phyloP scores from a whole-genome alignment of 371 early-diverging fungal genomes.

The Syncephalastrum sp. region DNA sequence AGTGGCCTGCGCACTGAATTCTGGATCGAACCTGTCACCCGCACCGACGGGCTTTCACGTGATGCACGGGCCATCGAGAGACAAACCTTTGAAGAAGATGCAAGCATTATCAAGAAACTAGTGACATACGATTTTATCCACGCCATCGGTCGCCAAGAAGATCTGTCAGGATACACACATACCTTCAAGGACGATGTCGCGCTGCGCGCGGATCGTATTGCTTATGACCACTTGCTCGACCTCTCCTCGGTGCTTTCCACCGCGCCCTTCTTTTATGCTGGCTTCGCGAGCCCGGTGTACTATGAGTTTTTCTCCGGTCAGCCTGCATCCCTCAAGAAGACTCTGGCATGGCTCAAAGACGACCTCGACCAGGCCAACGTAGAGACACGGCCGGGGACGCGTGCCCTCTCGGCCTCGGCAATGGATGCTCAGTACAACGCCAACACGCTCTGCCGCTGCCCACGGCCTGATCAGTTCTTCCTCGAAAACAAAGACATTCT shows the following conservation, averaged over 20 bases:
- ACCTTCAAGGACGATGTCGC: no score
- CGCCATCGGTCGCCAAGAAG: slow-evolving; percentile 23
- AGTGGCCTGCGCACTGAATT: slow-evolving; percentile 64
- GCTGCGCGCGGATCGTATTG: no score
- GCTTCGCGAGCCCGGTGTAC: no score
- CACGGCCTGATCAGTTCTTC: slow-evolving; percentile 29
- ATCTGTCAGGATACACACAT: background rate
- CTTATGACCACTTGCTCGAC: no score
- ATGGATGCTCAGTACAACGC: no score
- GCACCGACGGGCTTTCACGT: slow-evolving; percentile 1
- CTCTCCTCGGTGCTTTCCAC: no score
- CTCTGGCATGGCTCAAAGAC: no score
- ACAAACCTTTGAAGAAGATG: slow-evolving; percentile 30
- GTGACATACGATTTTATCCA: slow-evolving; percentile 75
- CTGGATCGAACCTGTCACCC: slow-evolving; percentile 69
- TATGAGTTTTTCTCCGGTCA: slow-evolving; percentile 18
- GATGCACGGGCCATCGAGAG: background rate
- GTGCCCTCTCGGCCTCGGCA: no score
- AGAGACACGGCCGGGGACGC: no score
- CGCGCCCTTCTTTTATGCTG: no score
- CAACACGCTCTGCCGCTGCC: slow-evolving; percentile 21
- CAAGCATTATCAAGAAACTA: slow-evolving; percentile 55
- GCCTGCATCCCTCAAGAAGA: slow-evolving; percentile 9
- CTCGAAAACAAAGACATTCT: slow-evolving; percentile 23
- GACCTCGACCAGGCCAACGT: no score